phyloP scores from a whole-genome alignment of 306 rosid genomes.

The Trifolium repens region DNA sequence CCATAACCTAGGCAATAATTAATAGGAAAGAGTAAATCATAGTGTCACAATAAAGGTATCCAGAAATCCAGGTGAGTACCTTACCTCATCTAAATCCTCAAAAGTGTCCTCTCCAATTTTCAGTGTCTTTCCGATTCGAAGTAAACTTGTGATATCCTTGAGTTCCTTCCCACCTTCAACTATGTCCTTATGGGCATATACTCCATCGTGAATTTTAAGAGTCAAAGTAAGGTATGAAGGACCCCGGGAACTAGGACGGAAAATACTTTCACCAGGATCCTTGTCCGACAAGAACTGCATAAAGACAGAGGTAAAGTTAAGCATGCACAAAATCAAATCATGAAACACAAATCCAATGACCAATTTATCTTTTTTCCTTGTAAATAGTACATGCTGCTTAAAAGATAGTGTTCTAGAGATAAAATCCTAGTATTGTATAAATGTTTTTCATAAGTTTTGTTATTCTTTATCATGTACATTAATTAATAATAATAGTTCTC shows the following conservation, averaged over 20 bases:
- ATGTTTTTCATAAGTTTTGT: neutral
- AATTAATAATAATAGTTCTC: conserved; percentile 5
- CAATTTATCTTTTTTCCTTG: conserved; percentile 7
- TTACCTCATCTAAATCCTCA: conserved; percentile 97
- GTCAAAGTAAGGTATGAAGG: conserved; percentile 90
- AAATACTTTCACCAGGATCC: conserved; percentile 96
- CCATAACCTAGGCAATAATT: conserved; percentile 77
- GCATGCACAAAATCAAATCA: conserved; percentile 8
- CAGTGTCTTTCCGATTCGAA: conserved; percentile 92
- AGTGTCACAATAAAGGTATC: conserved; percentile 24
- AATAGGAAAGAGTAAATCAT: conserved; percentile 7
- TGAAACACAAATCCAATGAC: neutral
- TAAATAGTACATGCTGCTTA: conserved; percentile 23
- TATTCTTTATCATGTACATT: neutral
- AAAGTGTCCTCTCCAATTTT: conserved; percentile 98
- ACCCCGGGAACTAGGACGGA: conserved; percentile 96
- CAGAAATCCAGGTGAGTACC: conserved; percentile 13
- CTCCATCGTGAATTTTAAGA: conserved; percentile 90
- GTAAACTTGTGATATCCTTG: conserved; percentile 93
- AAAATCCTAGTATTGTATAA: neutral
- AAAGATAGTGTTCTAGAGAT: conserved; percentile 15
- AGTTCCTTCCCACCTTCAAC: conserved; percentile 98
- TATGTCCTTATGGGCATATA: conserved; percentile 96
- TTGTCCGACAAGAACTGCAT: conserved; percentile 88
- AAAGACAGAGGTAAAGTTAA: conserved; percentile 26